Percentiles rank a stretch among this genome's conserved stretches.
These are phyloP conservation scores for Alternaria gansuensis DNA, from an alignment of 2,329 filamentous ascomycete species.

Conservation along the genomic window DNA sequence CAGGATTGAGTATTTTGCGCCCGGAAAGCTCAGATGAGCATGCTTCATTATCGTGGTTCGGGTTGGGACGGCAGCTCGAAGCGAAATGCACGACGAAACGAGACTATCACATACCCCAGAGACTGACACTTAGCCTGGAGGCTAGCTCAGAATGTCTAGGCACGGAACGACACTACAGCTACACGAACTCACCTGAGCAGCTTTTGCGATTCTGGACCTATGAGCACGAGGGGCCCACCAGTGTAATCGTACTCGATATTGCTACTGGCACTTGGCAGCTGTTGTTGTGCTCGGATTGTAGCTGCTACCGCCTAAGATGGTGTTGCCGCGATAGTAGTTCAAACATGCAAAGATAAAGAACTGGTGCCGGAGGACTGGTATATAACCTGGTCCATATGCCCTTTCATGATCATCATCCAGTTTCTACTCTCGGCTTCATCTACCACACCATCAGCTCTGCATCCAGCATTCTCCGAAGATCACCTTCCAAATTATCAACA, in stretches of 20 bases:
- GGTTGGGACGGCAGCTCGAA: constrained; percentile 21
- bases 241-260: constrained; percentile 51
- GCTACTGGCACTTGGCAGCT: constrained; percentile 40
- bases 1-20: constrained; percentile 24
- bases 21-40: constrained; percentile 29
- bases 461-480: constrained; percentile 24
- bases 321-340: constrained; percentile 24
- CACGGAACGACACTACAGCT: constrained; percentile 14
- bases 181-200: constrained; percentile 46
- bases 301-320: constrained; percentile 28
- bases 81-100: constrained; percentile 19
- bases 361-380: constrained; percentile 38
- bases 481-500: constrained; percentile 38
- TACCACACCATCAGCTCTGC: constrained; percentile 30
- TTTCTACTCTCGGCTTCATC: constrained; percentile 35
- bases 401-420: constrained; percentile 45
- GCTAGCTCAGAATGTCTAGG: constrained; percentile 20
- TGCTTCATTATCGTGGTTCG: constrained; percentile 19
- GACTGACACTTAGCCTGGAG: constrained; percentile 26
- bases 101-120: constrained; percentile 29
- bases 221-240: constrained; percentile 42
- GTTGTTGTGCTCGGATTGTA: constrained; percentile 33
- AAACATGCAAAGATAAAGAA: constrained; percentile 15
- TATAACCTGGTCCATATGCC: constrained; percentile 44
- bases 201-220: constrained; percentile 35